Percentiles rank a stretch among this genome's conserved stretches.
These are phyloP conservation scores for Pisolithus marmoratus DNA, from an alignment of 768 basidiomycete species.

Conservation along the genomic window DNA sequence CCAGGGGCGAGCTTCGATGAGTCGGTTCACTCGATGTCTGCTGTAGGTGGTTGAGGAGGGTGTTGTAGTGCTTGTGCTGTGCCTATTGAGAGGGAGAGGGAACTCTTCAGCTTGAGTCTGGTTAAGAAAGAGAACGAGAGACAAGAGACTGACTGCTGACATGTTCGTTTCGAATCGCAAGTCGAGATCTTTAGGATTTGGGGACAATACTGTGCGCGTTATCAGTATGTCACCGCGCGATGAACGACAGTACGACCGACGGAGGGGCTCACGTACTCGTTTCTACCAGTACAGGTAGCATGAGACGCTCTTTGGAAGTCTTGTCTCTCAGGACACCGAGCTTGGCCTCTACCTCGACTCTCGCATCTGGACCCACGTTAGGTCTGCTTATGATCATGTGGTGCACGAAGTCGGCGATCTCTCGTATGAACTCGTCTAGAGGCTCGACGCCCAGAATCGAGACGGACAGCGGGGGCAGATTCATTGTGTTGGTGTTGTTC, in stretches of 20 bases:
- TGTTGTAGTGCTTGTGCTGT: conserved; percentile 87
- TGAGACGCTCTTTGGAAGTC: conserved; percentile 48
- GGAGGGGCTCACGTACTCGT: conserved; percentile 55
- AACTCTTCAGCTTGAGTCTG: too few relatives aligned
- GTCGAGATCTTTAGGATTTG: conserved; percentile 54
- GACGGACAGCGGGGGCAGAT: conserved; percentile 60
- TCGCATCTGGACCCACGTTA: conserved; percentile 40
- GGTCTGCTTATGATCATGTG: conserved; percentile 59
- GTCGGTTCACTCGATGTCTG: conserved; percentile 46
- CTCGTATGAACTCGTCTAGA: conserved; percentile 87
- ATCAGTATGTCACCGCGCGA: not conserved
- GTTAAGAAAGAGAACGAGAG: too few relatives aligned
- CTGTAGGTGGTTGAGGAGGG: conserved; percentile 78
- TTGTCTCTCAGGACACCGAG: conserved; percentile 70
- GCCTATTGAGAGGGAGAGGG: conserved; percentile 45
- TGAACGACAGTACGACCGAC: not conserved
- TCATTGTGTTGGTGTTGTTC: conserved; percentile 21
- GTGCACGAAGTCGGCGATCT: conserved; percentile 85
- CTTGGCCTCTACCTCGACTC: conserved; percentile 88
- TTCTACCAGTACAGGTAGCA: conserved; percentile 73
- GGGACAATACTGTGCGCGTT: conserved; percentile 55
- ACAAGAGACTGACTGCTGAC: conserved; percentile 57
- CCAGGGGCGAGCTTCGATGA: conserved; percentile 52
- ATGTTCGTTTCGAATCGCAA: conserved; percentile 90
- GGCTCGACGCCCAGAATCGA: conserved; percentile 89